Base-by-base conservation (phyloP, 1,139 yeast genomes). In the Suhomyces maxii region DNA sequence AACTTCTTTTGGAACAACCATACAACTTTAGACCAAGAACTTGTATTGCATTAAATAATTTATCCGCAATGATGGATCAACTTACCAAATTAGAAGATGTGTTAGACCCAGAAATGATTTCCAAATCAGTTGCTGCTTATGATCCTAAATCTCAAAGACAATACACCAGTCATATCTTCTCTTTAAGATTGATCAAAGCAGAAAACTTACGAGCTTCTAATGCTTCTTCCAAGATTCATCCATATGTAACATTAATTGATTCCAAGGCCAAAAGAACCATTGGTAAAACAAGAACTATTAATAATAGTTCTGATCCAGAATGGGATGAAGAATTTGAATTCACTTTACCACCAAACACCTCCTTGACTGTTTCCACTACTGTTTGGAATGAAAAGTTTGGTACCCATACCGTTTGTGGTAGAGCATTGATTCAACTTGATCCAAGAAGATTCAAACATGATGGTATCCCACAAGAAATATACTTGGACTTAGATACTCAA, bases 251-350 rank as follows among this genome's bases (percentile, higher is more conserved):
- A 0, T 63, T 91, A 26, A 76, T 81, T 4, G 95, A 89, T 52
- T 79, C 85, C 7, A 67, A 68, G 40, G 74, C 75, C 2, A 74
- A 82, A 42, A 73, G 73, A 44, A 80, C 84, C 18, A 73, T 88
- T 41, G 95, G 89, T 6, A 82, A 81, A 53, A 90, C 98, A 0
- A 76, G 89, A 57, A 77, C 84, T 0, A 71, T 87, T 8, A 72
- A 75, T 38, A 80, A 80, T 46, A 80, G 84, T 6, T 67, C 79
- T 33, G 83, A 83, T 56, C 97, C 98, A 0, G 82, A 79, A 26
- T 93, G 96, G 96, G 89, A 89, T 57, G 97, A 93, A 68, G 88
- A 85, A 47, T 86, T 88, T 60, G 97, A 90, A 59, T 65, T 87
- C 34, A 71, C 73, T 3, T 54, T 71, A 11, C 63, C 69, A 3